These are phyloP conservation scores for Eucalyptus pauciflora DNA, from an alignment of 345 rosid species.

Conservation along the genomic window DNA sequence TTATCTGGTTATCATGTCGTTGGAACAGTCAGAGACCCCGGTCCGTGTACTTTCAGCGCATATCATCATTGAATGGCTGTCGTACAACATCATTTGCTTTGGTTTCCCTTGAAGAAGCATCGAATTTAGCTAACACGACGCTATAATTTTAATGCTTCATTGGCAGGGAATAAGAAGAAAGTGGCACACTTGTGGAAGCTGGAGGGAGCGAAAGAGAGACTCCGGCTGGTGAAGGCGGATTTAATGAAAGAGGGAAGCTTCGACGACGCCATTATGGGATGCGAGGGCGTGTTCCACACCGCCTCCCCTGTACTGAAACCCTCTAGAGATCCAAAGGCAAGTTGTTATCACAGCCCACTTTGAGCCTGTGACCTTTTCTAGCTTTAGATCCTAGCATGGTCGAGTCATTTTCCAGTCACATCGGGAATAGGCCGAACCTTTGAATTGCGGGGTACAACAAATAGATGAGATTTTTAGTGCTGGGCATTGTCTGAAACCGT, in stretches of 20 bases:
- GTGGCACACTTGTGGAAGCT: conserved; percentile 61
- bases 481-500: background rate
- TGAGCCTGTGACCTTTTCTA: background rate
- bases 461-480: background rate
- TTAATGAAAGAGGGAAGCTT: conserved; percentile 75
- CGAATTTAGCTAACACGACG: background rate
- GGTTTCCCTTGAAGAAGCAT: background rate
- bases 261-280: conserved; percentile 59
- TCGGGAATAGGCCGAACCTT: background rate
- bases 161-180: conserved; percentile 57
- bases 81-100: background rate
- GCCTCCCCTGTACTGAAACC: conserved; percentile 85
- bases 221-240: conserved; percentile 61
- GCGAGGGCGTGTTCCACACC: conserved; percentile 89
- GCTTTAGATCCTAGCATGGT: background rate
- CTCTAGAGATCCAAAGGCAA: conserved; percentile 74
- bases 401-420: background rate
- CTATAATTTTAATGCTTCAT: background rate
- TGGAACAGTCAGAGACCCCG: conserved; percentile 93
- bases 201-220: conserved; percentile 85
- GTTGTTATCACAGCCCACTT: background rate
- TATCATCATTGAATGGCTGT: background rate
- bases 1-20: conserved; percentile 59
- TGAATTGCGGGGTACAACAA: background rate
- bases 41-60: background rate